These are phyloP conservation scores for Picea glauca DNA, from an alignment of 75 land plant genomes.

Conservation along the genomic window DNA sequence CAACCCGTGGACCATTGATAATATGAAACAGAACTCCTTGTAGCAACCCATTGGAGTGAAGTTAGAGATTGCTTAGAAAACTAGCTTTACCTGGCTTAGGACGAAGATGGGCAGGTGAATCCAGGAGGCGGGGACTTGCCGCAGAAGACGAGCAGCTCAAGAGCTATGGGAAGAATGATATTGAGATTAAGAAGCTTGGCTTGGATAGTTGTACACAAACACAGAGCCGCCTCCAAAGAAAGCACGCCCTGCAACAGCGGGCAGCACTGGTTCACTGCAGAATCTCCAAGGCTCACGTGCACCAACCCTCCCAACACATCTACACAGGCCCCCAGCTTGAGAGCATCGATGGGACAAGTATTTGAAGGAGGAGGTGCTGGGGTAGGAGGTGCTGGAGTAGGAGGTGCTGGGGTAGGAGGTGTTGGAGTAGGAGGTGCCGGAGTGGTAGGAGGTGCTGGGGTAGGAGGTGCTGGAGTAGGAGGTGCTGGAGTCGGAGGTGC, in stretches of 20 bases:
- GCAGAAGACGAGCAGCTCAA: conserved; percentile 39
- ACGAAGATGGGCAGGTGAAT: conserved; percentile 34
- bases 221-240: conserved; percentile 37
- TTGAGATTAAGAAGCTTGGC: conserved; percentile 39
- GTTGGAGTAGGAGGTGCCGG: no score
- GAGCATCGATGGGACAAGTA: conserved; percentile 29
- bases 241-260: conserved; percentile 33
- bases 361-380: conserved; percentile 8
- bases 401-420: no score
- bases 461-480: no score
- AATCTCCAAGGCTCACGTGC: conserved; percentile 26
- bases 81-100: no score
- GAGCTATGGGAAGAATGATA: conserved; percentile 44
- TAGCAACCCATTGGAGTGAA: no score
- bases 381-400: no score
- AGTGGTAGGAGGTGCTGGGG: no score
- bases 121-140: conserved; percentile 50
- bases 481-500: no score
- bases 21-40: no score
- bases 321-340: conserved; percentile 33
- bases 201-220: conserved; percentile 44
- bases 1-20: no score
- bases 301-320: conserved; percentile 36
- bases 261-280: conserved; percentile 33
- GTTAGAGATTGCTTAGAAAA: no score